These are phyloP conservation scores for Globisporangium alternatum DNA, from an alignment of 352 stramenopile species.

Conservation along the genomic window DNA sequence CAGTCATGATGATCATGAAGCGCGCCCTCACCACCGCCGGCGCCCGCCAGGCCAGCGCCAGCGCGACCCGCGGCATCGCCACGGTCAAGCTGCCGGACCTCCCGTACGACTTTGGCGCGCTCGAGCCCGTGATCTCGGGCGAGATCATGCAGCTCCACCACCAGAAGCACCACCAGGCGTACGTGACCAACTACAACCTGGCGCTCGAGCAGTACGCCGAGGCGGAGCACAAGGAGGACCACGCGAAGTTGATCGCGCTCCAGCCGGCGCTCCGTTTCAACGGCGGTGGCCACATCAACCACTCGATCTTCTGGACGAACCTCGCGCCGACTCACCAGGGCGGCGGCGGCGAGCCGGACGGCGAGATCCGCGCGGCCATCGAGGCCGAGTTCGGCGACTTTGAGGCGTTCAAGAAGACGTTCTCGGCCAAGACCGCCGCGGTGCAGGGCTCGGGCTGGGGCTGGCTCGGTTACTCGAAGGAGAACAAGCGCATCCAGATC, in stretches of 20 bases:
- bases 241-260: conserved; percentile 90
- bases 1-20: conserved; percentile 10
- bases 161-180: conserved; percentile 96
- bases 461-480: conserved; percentile 94
- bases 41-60: neutral
- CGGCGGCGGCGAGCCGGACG: conserved; percentile 78
- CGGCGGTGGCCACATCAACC: conserved; percentile 97
- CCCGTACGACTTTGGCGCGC: conserved; percentile 80
- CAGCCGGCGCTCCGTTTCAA: conserved; percentile 97
- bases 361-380: conserved; percentile 88
- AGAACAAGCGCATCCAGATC: conserved; percentile 84
- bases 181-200: conserved; percentile 96
- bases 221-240: conserved; percentile 83
- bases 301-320: conserved; percentile 99
- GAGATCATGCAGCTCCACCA: conserved; percentile 95
- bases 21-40: conserved; percentile 5
- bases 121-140: conserved; percentile 87
- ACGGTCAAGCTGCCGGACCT: conserved; percentile 84
- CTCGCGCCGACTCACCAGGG: conserved; percentile 74
- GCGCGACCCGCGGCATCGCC: conserved; percentile 42
- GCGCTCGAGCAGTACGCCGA: conserved; percentile 93
- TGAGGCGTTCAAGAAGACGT: conserved; percentile 89
- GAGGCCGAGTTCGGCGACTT: conserved; percentile 91
- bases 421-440: conserved; percentile 87
- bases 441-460: conserved; percentile 98